phyloP scores from a whole-genome alignment of 192 early-diverging fungal species.

The Phlyctochytrium planicorne region DNA sequence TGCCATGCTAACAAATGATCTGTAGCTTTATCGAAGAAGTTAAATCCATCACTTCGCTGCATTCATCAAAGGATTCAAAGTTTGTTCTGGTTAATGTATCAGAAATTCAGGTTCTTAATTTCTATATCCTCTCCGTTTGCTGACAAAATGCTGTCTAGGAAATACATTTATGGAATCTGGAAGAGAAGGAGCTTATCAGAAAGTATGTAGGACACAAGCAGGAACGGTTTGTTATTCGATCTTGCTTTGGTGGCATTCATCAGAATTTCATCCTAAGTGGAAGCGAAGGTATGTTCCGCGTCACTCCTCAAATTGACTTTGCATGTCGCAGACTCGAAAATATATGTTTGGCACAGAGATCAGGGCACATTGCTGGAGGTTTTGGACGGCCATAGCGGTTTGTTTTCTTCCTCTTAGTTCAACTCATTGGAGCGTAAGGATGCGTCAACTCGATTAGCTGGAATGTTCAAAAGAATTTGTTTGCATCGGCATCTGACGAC shows the following conservation, averaged over 20 bases:
- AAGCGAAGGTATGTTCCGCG: slow-evolving; percentile 72
- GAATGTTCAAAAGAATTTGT: slow-evolving; percentile 66
- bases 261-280: slow-evolving; percentile 85
- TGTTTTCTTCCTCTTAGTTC: not conserved
- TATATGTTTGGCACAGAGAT: slow-evolving; percentile 83
- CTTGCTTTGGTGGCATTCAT: slow-evolving; percentile 82
- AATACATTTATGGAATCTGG: slow-evolving; percentile 88
- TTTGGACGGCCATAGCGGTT: slow-evolving; percentile 63
- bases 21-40: slow-evolving; percentile 44
- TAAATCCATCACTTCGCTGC: slow-evolving; percentile 66
- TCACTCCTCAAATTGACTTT: not conserved
- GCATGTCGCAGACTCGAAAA: slow-evolving; percentile 50
- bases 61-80: slow-evolving; percentile 55
- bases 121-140: slow-evolving; percentile 10
- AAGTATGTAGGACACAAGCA: slow-evolving; percentile 84
- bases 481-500: slow-evolving; percentile 84
- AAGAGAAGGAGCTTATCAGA: slow-evolving; percentile 62
- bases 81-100: slow-evolving; percentile 63
- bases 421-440: slow-evolving; percentile 24
- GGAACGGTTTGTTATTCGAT: slow-evolving; percentile 84
- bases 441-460: slow-evolving; percentile 77
- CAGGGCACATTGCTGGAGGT: slow-evolving; percentile 65
- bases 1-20: not conserved
- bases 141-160: slow-evolving; percentile 47
- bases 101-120: slow-evolving; percentile 19